Base-by-base conservation (phyloP, 164 flowering plant species). In the Euptelea pleiosperma region DNA sequence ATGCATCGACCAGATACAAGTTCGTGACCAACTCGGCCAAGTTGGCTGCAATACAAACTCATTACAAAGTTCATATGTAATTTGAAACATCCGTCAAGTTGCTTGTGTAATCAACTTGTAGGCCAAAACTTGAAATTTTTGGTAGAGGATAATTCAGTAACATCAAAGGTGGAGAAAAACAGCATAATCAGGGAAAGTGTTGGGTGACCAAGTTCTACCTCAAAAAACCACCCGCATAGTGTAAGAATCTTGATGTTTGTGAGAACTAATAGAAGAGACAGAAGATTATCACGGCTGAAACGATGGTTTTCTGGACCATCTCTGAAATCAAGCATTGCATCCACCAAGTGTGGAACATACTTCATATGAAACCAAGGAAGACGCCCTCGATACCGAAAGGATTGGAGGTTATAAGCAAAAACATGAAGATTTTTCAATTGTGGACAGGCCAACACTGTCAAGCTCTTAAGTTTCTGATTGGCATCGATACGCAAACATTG, bases 171-270 rank as follows among this genome's bases (percentile, higher is more conserved):
- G 8, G 8, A 24, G 24, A 12, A 49, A 1, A 11, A 4, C 34
- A 31, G 25, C 24, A 7, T 12, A 3, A n/a, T n/a, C n/a, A n/a
- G n/a, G n/a, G n/a, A n/a, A n/a, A n/a, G n/a, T n/a, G n/a, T n/a
- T n/a, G 25, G n/a, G 16, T 22, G 14, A 24, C 16, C 29, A 25
- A 25, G 16, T 14, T 12, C 7, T 50, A 60, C 63, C 63, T 60
- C 35, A 22, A 60, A 54, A 47, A 60, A 41, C 63, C 56, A 60
- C 15, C 48, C 63, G n/a, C n/a, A n/a, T n/a, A n/a, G n/a, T n/a
- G 48, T 52, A 29, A 62, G 58, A 42, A n/a, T 24, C 49, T 52
- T 11, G 18, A 41, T 41, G 10, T 21, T 33, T 5, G 21, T 34
- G 2, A 57, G 2, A 18, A 7, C 5, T 44, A 18, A 11, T 19